Evolutionary conservation across 2,329 filamentous ascomycete species (phyloP).

Genomic region (Thelonectria olida): DNA sequence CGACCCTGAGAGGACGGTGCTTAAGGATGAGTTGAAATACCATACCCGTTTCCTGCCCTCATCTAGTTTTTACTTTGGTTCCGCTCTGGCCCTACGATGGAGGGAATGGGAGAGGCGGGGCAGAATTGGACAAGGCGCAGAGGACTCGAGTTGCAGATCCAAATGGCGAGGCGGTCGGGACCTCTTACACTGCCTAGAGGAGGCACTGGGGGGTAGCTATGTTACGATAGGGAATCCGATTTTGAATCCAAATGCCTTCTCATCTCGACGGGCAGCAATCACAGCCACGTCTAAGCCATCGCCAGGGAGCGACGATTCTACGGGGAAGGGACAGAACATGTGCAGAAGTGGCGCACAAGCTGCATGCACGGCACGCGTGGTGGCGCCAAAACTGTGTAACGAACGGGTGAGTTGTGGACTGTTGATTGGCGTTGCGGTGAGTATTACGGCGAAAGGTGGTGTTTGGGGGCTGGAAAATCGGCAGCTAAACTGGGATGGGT

Average conservation of each 20-base stretch:
- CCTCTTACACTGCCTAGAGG: too few species aligned
- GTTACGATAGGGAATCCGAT: too few species aligned
- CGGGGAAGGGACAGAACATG: neutral
- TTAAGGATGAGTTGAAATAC: conserved; percentile 22
- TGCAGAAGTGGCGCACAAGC: neutral
- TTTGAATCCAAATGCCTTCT: too few species aligned
- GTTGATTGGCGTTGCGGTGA: neutral
- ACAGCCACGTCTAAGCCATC: neutral
- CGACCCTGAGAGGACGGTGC: neutral
- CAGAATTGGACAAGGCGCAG: neutral
- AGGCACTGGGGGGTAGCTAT: too few species aligned
- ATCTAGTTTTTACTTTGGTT: conserved; percentile 28
- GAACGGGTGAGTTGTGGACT: neutral
- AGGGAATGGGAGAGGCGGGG: neutral
- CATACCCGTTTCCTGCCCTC: conserved; percentile 29
- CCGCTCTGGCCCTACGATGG: neutral
- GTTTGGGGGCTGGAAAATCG: neutral
- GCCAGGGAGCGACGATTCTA: neutral
- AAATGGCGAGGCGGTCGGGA: too few species aligned
- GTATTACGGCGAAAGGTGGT: neutral
- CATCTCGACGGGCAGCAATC: too few species aligned
- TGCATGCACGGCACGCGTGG: neutral
- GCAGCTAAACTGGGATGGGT: neutral
- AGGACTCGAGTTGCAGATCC: too few species aligned
- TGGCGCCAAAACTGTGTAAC: neutral